These are phyloP conservation scores for Apiospora phragmitis DNA, from an alignment of 2,329 filamentous ascomycete species.

Conservation along the genomic window DNA sequence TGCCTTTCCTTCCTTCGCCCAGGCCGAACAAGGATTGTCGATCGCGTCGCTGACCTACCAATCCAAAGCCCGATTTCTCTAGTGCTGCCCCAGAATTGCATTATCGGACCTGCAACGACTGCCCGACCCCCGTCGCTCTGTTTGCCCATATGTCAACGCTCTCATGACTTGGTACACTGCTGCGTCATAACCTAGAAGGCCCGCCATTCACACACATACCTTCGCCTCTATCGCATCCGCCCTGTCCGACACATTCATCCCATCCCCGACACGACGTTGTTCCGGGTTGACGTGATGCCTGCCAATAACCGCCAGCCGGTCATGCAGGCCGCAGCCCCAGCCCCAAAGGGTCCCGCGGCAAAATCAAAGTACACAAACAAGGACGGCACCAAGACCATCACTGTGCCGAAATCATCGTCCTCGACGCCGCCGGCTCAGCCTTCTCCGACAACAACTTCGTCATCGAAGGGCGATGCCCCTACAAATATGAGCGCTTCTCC, in stretches of 20 bases:
- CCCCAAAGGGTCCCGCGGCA: slow-evolving; percentile 48
- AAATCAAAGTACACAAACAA: slow-evolving; percentile 63
- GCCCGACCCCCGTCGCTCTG: slow-evolving; percentile 6
- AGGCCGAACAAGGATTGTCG: slow-evolving; percentile 2
- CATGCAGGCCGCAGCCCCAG: slow-evolving; percentile 51
- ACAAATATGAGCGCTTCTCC: slow-evolving; percentile 30
- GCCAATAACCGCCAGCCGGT: slow-evolving; percentile 54
- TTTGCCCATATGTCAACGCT: slow-evolving; percentile 7
- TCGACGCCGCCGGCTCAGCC: slow-evolving; percentile 55
- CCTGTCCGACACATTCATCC: slow-evolving; percentile 21
- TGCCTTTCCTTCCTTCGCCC: slow-evolving; percentile 4
- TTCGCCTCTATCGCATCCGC: slow-evolving; percentile 12
- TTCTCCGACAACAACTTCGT: slow-evolving; percentile 47
- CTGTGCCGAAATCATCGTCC: slow-evolving; percentile 56
- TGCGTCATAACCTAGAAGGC: slow-evolving; percentile 12
- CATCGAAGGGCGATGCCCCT: slow-evolving; percentile 36
- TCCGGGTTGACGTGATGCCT: slow-evolving; percentile 42
- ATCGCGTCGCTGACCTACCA: slow-evolving; percentile 6
- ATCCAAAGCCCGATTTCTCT: not conserved
- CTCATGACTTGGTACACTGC: slow-evolving; percentile 2
- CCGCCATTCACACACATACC: slow-evolving; percentile 15
- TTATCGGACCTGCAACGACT: slow-evolving; percentile 5
- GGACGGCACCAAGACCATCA: slow-evolving; percentile 70
- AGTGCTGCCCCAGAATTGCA: not conserved
- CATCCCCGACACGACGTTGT: slow-evolving; percentile 23